Evolutionary conservation across 805 yeast species (phyloP).

Genomic region (Metschnikowia continentalis): DNA sequence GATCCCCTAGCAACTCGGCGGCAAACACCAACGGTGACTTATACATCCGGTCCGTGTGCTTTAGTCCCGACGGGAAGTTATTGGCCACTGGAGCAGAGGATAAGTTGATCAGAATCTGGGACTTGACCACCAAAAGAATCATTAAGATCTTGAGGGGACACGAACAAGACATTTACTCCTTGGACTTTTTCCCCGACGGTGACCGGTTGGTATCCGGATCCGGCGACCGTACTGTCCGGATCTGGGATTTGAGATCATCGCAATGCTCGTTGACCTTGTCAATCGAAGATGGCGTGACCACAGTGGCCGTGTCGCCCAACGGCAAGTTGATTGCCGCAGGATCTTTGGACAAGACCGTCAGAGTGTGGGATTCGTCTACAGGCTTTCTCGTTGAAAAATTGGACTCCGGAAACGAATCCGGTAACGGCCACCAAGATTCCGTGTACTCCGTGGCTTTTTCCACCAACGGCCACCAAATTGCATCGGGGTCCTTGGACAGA

Average conservation of each 20-base stretch:
- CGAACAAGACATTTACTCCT: slow-evolving; percentile 94
- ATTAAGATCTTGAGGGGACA: slow-evolving; percentile 87
- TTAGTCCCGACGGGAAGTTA: slow-evolving; percentile 88
- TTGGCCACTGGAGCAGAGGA: slow-evolving; percentile 94
- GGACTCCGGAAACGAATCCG: slow-evolving; percentile 81
- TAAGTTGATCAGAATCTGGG: slow-evolving; percentile 93
- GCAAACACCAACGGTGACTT: slow-evolving; percentile 74
- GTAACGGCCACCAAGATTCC: slow-evolving; percentile 93
- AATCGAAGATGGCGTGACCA: slow-evolving; percentile 96
- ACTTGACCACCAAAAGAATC: slow-evolving; percentile 76
- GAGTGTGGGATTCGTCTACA: slow-evolving; percentile 94
- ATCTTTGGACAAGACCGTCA: slow-evolving; percentile 87
- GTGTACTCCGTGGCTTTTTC: slow-evolving; percentile 94
- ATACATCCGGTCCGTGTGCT: slow-evolving; percentile 92
- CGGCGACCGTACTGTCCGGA: slow-evolving; percentile 93
- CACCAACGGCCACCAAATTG: slow-evolving; percentile 85
- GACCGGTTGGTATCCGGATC: slow-evolving; percentile 90
- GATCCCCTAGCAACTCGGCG: slow-evolving; percentile 33
- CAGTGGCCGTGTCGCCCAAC: slow-evolving; percentile 95
- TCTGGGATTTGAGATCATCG: slow-evolving; percentile 91
- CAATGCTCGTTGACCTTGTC: slow-evolving; percentile 84
- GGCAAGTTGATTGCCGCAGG: slow-evolving; percentile 95
- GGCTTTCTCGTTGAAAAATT: slow-evolving; percentile 89
- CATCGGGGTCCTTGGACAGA: slow-evolving; percentile 91
- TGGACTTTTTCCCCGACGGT: slow-evolving; percentile 94